phyloP scores from a whole-genome alignment of 345 rosid species.

The Euphorbia lathyris region DNA sequence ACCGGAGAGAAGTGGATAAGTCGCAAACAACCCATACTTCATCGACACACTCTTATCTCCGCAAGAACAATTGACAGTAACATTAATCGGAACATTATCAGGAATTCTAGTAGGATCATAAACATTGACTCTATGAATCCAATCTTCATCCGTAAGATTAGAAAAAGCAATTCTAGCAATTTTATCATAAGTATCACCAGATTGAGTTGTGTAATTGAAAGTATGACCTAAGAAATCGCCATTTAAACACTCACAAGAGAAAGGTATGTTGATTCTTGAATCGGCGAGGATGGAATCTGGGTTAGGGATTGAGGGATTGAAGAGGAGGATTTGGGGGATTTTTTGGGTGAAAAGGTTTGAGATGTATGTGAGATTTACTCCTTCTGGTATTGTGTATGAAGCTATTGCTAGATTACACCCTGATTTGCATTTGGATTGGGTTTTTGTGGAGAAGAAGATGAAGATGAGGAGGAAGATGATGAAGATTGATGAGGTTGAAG shows the following conservation, averaged over 20 bases:
- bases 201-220: constrained; percentile 29
- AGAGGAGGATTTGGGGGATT: constrained; percentile 27
- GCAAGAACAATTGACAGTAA: constrained; percentile 52
- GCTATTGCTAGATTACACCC: constrained; percentile 44
- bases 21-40: constrained; percentile 40
- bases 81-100: constrained; percentile 24
- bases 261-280: constrained; percentile 38
- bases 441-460: neutral
- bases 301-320: constrained; percentile 30
- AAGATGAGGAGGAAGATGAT: neutral
- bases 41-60: constrained; percentile 36
- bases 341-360: constrained; percentile 24
- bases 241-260: constrained; percentile 46
- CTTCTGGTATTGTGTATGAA: constrained; percentile 38
- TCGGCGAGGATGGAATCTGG: constrained; percentile 16
- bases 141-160: constrained; percentile 39
- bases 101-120: constrained; percentile 33
- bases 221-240: constrained; percentile 50
- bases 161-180: constrained; percentile 29
- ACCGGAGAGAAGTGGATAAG: constrained; percentile 35
- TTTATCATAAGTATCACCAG: constrained; percentile 30
- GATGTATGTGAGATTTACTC: constrained; percentile 41
- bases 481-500: no score
- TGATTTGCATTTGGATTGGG: constrained; percentile 32
- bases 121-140: constrained; percentile 39